phyloP scores from a whole-genome alignment of 257 asterid species.

The Forsythia viridissima region DNA sequence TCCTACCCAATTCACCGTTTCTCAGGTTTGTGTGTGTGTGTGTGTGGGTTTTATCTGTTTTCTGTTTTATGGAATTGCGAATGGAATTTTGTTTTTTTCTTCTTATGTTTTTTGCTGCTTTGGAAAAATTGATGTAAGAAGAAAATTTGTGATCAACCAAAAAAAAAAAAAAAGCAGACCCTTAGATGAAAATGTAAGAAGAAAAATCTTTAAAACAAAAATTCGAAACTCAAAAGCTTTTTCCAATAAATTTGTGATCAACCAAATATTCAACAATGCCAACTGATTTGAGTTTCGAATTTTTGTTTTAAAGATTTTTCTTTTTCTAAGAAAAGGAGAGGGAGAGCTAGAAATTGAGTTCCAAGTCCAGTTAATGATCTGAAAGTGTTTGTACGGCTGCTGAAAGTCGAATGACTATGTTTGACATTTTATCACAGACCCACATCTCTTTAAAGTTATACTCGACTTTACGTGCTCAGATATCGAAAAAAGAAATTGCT shows the following conservation, averaged over 20 bases:
- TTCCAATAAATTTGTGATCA: not conserved
- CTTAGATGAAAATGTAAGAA: too few relatives aligned
- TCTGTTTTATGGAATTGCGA: not conserved
- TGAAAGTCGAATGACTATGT: not conserved
- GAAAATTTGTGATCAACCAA: too few relatives aligned
- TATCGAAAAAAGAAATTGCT: not conserved
- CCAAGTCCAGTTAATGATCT: not conserved
- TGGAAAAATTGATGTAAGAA: not conserved
- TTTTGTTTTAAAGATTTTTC: too few relatives aligned
- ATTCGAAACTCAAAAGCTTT: too few relatives aligned
- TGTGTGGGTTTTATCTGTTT: not conserved
- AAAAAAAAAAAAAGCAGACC: too few relatives aligned
- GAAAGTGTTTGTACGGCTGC: not conserved
- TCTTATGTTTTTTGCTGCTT: not conserved
- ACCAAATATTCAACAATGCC: too few relatives aligned
- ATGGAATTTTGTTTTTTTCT: not conserved
- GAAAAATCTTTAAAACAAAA: too few relatives aligned
- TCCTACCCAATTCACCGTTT: constrained; percentile 50
- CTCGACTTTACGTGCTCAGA: not conserved
- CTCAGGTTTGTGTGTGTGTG: constrained; percentile 51
- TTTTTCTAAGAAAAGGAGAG: too few relatives aligned
- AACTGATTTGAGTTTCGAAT: too few relatives aligned
- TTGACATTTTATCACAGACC: not conserved
- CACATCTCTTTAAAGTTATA: not conserved
- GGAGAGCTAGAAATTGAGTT: not conserved